Percentiles rank a stretch among this genome's conserved stretches.
Evolutionary conservation across 768 basidiomycete genomes (phyloP).

Genomic region (Gymnopilus junonius): DNA sequence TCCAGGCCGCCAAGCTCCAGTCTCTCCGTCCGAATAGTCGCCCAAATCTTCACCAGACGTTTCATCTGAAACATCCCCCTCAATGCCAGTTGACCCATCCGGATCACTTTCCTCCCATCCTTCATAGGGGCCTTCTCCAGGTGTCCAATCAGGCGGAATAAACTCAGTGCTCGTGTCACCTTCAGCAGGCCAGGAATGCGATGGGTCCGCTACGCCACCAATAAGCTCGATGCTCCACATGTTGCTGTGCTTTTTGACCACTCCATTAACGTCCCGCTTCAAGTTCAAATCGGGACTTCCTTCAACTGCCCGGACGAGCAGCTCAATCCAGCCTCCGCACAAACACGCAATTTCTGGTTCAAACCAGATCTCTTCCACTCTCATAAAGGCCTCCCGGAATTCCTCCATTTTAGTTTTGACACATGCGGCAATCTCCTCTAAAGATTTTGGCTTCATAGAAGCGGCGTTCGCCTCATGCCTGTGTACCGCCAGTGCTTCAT

Average conservation of each 20-base stretch:
- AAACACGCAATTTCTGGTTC: constrained; percentile 46
- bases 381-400: constrained; percentile 50
- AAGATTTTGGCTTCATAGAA: constrained; percentile 45
- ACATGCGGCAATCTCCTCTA: constrained; percentile 50
- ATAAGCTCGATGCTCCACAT: constrained; percentile 53
- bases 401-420: constrained; percentile 60
- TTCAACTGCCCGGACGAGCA: constrained; percentile 52
- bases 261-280: constrained; percentile 39
- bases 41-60: constrained; percentile 21
- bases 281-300: constrained; percentile 42
- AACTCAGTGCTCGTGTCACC: constrained; percentile 40
- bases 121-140: constrained; percentile 38
- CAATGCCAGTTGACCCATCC: constrained; percentile 41
- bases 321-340: constrained; percentile 69
- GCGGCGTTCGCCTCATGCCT: constrained; percentile 54
- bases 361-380: constrained; percentile 57
- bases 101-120: constrained; percentile 29
- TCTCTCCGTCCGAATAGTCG: constrained; percentile 29
- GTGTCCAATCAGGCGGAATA: constrained; percentile 50
- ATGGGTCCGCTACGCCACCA: constrained; percentile 36
- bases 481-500: constrained; percentile 53
- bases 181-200: constrained; percentile 33
- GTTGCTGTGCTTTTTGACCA: constrained; percentile 29
- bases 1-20: constrained; percentile 21
- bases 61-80: constrained; percentile 28